phyloP scores from a whole-genome alignment of 2,329 filamentous ascomycete genomes.

The Septoria linicola region DNA sequence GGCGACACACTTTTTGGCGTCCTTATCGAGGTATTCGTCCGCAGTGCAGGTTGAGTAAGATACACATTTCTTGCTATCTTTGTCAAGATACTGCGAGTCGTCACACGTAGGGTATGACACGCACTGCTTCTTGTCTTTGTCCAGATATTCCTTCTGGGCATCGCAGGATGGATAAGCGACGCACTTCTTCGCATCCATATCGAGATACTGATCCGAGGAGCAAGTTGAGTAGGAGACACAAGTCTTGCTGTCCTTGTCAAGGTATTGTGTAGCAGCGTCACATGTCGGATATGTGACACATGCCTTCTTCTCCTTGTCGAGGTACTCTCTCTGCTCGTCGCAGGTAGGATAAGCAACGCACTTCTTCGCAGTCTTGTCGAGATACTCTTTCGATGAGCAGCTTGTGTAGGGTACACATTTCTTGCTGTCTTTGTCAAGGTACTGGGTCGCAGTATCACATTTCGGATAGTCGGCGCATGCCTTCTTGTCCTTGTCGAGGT shows the following conservation, averaged over 20 bases:
- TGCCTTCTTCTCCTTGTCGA: neutral
- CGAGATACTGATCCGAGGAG: no score
- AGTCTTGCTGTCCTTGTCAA: neutral
- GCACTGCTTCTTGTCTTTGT: neutral
- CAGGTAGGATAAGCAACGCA: neutral
- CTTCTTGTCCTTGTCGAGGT: neutral
- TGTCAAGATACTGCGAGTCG: neutral
- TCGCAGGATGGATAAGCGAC: neutral
- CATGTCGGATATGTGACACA: neutral
- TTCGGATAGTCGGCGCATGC: neutral
- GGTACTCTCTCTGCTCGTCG: neutral
- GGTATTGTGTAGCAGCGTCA: neutral
- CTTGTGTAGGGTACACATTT: neutral
- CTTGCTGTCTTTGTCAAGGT: neutral
- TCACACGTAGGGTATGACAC: neutral
- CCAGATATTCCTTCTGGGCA: neutral
- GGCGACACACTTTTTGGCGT: no score
- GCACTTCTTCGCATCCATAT: no score
- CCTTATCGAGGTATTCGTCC: no score
- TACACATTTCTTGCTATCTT: neutral
- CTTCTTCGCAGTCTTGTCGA: neutral
- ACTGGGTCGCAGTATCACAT: neutral
- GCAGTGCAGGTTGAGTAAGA: no score
- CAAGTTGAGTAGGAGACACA: neutral
- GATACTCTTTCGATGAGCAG: neutral